Base-by-base conservation (phyloP, 352 stramenopile species). In the Aphanomyces astaci region DNA sequence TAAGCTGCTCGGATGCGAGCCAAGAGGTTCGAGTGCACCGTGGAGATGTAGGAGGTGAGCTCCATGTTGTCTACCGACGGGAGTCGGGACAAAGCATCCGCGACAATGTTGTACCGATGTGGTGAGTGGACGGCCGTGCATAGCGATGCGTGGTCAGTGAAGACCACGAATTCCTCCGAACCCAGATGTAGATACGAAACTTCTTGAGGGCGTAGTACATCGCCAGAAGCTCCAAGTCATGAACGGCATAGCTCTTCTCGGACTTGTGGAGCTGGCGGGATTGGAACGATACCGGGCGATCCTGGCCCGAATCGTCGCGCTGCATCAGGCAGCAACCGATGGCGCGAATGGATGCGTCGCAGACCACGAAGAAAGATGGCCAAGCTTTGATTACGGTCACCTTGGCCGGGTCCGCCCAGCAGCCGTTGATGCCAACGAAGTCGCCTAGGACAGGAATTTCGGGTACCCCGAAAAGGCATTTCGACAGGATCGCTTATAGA, bases 131-230 rank as follows among this genome's bases (percentile, higher is more conserved):
- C 70, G 32, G 49, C 64, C 43, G 45, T 75, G 53, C 27, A 62
- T 64, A 75, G 30, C 0, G 68, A 78, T 31, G 63, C 67, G 56
- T 77, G 55, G 64, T 79, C 70, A 1, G 69, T 73, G 39, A 78
- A 73, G 1, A 76, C 13, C 17, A 33, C 67, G 33, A 73, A 7
- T 71, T n/a, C n/a, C n/a, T n/a, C n/a, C n/a, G n/a, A n/a, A n/a
- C 66, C 10, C 78, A 30, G 0, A 78, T 28, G 27, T 78, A 67
- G 0, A 78, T 63, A 1, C 66, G 22, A 31, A 80, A 76, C 55
- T 80, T 80, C 10, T 72, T 55, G 0, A 77, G 60, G 0, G 64
- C 45, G 28, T 77, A 77, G 4, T 43, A 32, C 71, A 77, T 78
- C 0, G 72, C 59, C 0, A 77, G 31, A 0, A 78, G 22, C 40